These are phyloP conservation scores for Corylus americana DNA, from an alignment of 306 rosid genomes.

Conservation along the genomic window DNA sequence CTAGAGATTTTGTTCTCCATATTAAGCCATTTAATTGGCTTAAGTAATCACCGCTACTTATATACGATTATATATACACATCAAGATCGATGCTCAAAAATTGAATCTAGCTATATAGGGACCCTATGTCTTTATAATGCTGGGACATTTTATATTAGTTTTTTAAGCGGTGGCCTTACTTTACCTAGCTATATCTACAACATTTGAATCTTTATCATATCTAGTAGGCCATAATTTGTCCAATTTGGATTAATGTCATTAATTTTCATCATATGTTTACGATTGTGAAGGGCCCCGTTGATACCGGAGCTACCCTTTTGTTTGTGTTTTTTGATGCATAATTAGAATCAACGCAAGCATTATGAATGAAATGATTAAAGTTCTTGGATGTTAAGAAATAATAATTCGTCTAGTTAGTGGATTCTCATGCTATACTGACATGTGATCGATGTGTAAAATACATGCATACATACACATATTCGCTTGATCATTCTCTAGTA, in stretches of 20 bases:
- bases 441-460: background rate
- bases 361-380: constrained; percentile 17
- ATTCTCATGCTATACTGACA: background rate
- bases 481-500: background rate
- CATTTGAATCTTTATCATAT: constrained; percentile 8
- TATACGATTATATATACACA: background rate
- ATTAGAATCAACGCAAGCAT: constrained; percentile 15
- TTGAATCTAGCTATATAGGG: background rate
- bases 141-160: background rate
- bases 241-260: constrained; percentile 8
- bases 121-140: constrained; percentile 1
- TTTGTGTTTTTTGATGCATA: background rate
- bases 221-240: constrained; percentile 9
- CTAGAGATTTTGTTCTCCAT: background rate
- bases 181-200: background rate
- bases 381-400: constrained; percentile 1
- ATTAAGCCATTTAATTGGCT: background rate
- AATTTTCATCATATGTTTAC: background rate
- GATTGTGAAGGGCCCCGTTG: constrained; percentile 11
- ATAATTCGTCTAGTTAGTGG: constrained; percentile 4
- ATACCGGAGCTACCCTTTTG: constrained; percentile 1
- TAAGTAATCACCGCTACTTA: background rate
- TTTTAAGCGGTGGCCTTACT: background rate
- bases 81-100: background rate
- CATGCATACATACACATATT: background rate